Base-by-base conservation (phyloP, 2,329 filamentous ascomycete species). In the Fusarium acutatum region DNA sequence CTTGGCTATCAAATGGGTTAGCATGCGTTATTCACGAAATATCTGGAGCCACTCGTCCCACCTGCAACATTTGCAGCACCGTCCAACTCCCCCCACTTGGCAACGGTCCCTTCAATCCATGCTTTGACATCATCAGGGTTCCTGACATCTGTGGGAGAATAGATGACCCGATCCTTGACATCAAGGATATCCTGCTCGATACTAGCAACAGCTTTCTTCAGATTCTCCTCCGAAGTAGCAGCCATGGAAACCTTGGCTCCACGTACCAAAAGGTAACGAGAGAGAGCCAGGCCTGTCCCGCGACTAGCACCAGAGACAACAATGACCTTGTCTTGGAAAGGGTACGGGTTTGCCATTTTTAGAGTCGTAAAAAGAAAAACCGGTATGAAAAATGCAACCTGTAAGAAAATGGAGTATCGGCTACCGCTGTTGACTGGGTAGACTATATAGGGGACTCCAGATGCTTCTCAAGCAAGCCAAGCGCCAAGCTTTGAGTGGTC, bases 231-330 rank as follows among this genome's bases (percentile, higher is more conserved):
- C 11, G 78, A 76, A 3, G 79, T 73, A n/a, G 77, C 77, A 22
- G 76, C 76, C 58, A 80, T 76, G 12, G 80, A 81, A 4, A 82
- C 71, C 30, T 69, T 77, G n/a, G 80, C 80, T 13, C 80, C 80
- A n/a, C 80, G 69, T 26, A 81, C 75, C n/a, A 90, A 81, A 22
- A 90, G 82, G 53, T 83, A 81, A 37, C 86, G 80, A 1, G 88
- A 83, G 4, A 89, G 82, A 30, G 86, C 86, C 20, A 89, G 81
- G 44, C 89, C 89, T 32, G 90, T 86, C 26, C 89, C 89, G 43
- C 88, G 86, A 78, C 87, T 89, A 17, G 88, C 88, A 26, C 89
- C 89, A 7, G 88, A 90, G 30, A 94, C 85, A 64, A 92, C 88
- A 73, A 93, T 88, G 32, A 88, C 89, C 79, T 93, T 92, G 14